Percentiles rank a stretch among this genome's conserved stretches.
Conservation (phyloP, 441 rosid species). For the Gossypium aridum region DNA sequence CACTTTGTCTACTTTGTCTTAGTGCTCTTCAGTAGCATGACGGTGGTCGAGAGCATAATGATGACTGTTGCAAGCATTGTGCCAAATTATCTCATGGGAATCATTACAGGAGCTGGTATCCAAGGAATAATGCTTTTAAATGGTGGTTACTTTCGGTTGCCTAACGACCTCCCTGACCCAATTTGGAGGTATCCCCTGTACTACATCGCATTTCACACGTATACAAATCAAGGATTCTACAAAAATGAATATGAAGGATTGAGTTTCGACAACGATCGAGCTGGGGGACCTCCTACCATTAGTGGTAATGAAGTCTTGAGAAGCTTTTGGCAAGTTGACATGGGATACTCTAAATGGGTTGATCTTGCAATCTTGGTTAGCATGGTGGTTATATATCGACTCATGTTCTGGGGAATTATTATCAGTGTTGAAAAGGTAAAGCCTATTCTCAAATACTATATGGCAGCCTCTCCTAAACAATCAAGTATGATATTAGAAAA, state of each 20-base stretch:
- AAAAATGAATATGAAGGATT: constrained; percentile 50
- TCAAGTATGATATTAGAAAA: background rate
- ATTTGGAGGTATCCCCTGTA: constrained; percentile 53
- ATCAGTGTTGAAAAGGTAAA: constrained; percentile 29
- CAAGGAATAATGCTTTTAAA: constrained; percentile 44
- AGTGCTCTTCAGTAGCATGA: constrained; percentile 30
- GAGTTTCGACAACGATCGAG: constrained; percentile 19
- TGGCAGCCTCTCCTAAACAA: constrained; percentile 2
- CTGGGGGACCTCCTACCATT: constrained; percentile 15
- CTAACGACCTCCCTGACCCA: constrained; percentile 38
- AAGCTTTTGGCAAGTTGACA: constrained; percentile 35
- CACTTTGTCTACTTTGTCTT: constrained; percentile 34
- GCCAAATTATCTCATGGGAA: constrained; percentile 52
- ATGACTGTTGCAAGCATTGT: constrained; percentile 54
- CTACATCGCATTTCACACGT: constrained; percentile 47
- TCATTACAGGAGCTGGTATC: constrained; percentile 50
- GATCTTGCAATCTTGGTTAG: constrained; percentile 29
- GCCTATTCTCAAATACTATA: constrained; percentile 21
- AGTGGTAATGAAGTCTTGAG: constrained; percentile 36
- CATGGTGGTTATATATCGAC: constrained; percentile 38
- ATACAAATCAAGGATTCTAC: constrained; percentile 46
- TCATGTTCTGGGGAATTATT: constrained; percentile 28
- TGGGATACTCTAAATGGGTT: constrained; percentile 41
- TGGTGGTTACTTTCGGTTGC: constrained; percentile 53
- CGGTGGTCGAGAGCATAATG: constrained; percentile 57